A percentile compares a stretch with the other conserved stretches of the same genome.
phyloP scores from a whole-genome alignment of 495 filamentous ascomycete genomes.

The Gamarada debralockiae region DNA sequence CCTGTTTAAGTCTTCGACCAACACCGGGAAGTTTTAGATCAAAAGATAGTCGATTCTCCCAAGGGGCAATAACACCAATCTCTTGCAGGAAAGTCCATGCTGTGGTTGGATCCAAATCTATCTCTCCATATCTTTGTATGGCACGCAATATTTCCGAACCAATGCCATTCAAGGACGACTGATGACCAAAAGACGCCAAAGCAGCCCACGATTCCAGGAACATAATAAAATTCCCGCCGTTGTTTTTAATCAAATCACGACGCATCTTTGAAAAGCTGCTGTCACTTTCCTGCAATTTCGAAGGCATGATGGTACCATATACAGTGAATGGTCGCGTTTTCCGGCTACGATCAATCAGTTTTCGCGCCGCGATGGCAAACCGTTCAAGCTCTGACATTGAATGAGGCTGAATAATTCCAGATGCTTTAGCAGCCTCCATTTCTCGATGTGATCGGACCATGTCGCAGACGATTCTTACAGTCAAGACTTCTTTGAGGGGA shows the following conservation, averaged over 20 bases:
- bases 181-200: conserved; percentile 41
- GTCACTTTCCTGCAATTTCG: conserved; percentile 19
- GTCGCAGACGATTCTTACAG: conserved; percentile 5
- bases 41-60: conserved; percentile 70
- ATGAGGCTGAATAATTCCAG: neutral
- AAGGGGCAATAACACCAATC: conserved; percentile 74
- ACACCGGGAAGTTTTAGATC: conserved; percentile 50
- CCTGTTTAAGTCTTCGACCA: conserved; percentile 3
- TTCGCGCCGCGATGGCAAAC: conserved; percentile 64
- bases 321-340: conserved; percentile 54
- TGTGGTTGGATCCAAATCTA: conserved; percentile 46
- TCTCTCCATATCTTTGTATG: conserved; percentile 59
- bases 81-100: conserved; percentile 79
- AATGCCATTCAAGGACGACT: conserved; percentile 50
- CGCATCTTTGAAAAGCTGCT: conserved; percentile 32
- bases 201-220: conserved; percentile 70
- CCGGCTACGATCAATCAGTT: conserved; percentile 64
- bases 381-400: conserved; percentile 30
- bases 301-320: conserved; percentile 46
- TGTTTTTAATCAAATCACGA: conserved; percentile 26
- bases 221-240: conserved; percentile 46
- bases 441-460: conserved; percentile 14
- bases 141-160: conserved; percentile 71
- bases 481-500: conserved; percentile 23
- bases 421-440: too few species aligned